Conservation (phyloP, 805 yeast genomes). For the Wickerhamiella alocasiicola region DNA sequence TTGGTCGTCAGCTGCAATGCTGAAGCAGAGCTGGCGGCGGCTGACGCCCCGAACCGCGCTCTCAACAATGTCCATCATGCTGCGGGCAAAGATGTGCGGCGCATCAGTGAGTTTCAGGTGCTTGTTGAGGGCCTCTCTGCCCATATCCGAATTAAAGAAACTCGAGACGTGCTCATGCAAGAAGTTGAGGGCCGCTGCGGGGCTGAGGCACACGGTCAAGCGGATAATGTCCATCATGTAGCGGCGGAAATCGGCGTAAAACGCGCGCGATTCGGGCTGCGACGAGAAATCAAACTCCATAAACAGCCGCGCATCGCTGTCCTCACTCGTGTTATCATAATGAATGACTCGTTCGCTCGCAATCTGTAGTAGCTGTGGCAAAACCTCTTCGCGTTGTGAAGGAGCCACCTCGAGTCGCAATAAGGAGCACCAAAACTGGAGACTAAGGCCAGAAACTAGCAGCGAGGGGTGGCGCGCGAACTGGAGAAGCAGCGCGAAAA, state of each 20-base stretch:
- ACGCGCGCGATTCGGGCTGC: slow-evolving; percentile 62
- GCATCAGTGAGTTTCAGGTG: slow-evolving; percentile 32
- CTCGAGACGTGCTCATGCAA: slow-evolving; percentile 56
- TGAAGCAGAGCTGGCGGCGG: slow-evolving; percentile 61
- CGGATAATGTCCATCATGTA: slow-evolving; percentile 85
- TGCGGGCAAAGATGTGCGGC: slow-evolving; percentile 51
- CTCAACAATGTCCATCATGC: slow-evolving; percentile 79
- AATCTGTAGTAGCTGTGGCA: slow-evolving; percentile 59
- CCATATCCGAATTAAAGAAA: slow-evolving; percentile 55
- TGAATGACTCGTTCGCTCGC: slow-evolving; percentile 69
- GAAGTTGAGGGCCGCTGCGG: slow-evolving; percentile 74
- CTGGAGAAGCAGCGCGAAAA: slow-evolving; percentile 59
- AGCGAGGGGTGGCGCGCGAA: slow-evolving; percentile 78
- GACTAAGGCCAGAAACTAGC: slow-evolving; percentile 77
- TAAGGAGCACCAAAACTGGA: slow-evolving; percentile 90
- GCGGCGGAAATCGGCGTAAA: slow-evolving; percentile 66
- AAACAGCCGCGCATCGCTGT: slow-evolving; percentile 49
- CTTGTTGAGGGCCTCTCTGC: slow-evolving; percentile 45
- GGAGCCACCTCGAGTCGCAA: slow-evolving; percentile 54
- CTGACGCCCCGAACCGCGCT: slow-evolving; percentile 84
- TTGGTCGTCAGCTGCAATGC: slow-evolving; percentile 20
- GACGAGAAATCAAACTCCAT: slow-evolving; percentile 84
- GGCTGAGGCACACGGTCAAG: slow-evolving; percentile 71
- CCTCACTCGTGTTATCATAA: slow-evolving; percentile 56
- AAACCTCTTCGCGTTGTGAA: slow-evolving; percentile 35